Base-by-base conservation (phyloP, 2,329 filamentous ascomycete genomes). In the Aspergillus uvarum region DNA sequence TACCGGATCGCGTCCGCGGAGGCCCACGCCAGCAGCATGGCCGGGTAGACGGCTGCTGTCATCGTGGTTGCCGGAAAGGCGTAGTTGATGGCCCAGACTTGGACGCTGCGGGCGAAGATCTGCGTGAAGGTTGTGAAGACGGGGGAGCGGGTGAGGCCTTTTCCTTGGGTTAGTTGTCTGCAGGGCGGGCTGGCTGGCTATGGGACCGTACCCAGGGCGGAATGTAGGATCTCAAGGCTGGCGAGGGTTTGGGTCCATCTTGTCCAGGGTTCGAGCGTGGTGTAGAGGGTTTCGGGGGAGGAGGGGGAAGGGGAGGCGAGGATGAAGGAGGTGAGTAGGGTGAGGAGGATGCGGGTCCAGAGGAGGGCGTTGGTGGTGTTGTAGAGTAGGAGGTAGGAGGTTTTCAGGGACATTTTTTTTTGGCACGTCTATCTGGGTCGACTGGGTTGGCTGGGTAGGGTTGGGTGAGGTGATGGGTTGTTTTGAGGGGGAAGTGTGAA, bases 81-180 rank as follows among this genome's bases (percentile, higher is more conserved):
- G 64, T 69, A 67, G 32, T 70, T 67, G 19, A 72, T 68, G 26
- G 70, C 70, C 69, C 70, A 72, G 57, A 72, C 70, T 48, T 72
- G 70, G n/a, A 71, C 66, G 58, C 65, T 68, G 52, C 70, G 70
- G 16, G 69, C 68, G 56, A 70, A 72, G 24, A 67, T 64, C 56
- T 72, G 69, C 0, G 69, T 72, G 54, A 71, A 72, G 47, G 70
- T 72, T 5, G 69, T 71, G 56, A 68, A 68, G 54, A 72, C 60
- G 16, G 70, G 68, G 31, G 68, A 63, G 47, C 68, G 66, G 48
- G 69, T 70, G 24, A 72, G 59, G 55, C 67, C 70, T 71, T 42
- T 50, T 38, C 14, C 26, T 26, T 50, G 14, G 44, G 22, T 10
- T n/a, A 29, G 31, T 32, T 32, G 4, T 32, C 7, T 14, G 14